Evolutionary conservation across 2,329 filamentous ascomycete species (phyloP).

Genomic region (Colletotrichum incanum): DNA sequence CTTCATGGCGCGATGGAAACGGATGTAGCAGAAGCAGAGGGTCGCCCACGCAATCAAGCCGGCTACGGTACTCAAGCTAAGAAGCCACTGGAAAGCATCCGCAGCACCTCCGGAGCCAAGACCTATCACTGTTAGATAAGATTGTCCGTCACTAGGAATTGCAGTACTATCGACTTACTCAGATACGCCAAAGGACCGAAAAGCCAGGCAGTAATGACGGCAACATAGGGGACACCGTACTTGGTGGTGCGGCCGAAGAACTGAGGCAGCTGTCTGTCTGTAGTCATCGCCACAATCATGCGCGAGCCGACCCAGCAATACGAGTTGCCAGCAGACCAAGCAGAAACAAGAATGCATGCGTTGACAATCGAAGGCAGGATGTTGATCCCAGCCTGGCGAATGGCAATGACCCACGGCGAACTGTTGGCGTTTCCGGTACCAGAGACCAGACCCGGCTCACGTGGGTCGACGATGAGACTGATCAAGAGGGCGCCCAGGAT

Average conservation of each 20-base stretch:
- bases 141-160: constrained; percentile 58
- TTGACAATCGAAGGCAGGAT: constrained; percentile 64
- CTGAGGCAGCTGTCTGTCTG: constrained; percentile 49
- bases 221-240: constrained; percentile 61
- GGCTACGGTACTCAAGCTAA: constrained; percentile 61
- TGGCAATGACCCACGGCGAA: constrained; percentile 63
- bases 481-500: constrained; percentile 61
- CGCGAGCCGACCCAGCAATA: constrained; percentile 60
- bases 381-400: constrained; percentile 56
- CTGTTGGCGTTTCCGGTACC: constrained; percentile 56
- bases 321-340: constrained; percentile 61
- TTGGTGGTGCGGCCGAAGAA: constrained; percentile 56
- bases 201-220: constrained; percentile 55
- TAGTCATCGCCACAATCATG: constrained; percentile 56
- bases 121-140: constrained; percentile 61
- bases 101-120: constrained; percentile 61
- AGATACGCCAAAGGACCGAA: constrained; percentile 60
- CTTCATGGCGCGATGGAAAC: constrained; percentile 59
- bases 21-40: constrained; percentile 60
- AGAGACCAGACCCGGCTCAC: constrained; percentile 56
- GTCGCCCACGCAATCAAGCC: constrained; percentile 61
- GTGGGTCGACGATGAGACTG: constrained; percentile 60
- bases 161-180: constrained; percentile 59
- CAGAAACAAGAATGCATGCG: constrained; percentile 63
- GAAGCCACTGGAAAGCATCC: constrained; percentile 64